Percentiles rank a stretch among this genome's conserved stretches.
Evolutionary conservation across 495 filamentous ascomycete genomes (phyloP).

Genomic region (Penicillium bovifimosum): DNA sequence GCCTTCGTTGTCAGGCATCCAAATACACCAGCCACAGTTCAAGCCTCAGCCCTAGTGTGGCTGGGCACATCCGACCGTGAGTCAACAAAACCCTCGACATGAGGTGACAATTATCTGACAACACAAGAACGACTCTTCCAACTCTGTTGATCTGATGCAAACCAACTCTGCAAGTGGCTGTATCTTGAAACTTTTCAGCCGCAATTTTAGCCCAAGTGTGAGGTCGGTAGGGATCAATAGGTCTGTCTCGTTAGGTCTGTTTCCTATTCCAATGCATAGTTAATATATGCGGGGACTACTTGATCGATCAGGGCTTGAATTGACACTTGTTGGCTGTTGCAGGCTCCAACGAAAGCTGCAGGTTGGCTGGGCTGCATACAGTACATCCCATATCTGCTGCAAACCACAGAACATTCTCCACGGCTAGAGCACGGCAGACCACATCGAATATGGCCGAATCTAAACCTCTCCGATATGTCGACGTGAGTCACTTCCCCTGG

Average conservation of each 20-base stretch:
- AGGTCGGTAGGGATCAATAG: conserved; percentile 3
- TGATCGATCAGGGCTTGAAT: neutral
- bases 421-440: neutral
- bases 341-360: neutral
- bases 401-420: conserved; percentile 1
- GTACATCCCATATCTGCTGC: neutral
- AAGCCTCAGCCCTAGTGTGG: conserved; percentile 14
- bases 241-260: neutral
- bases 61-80: conserved; percentile 12
- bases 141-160: conserved; percentile 18
- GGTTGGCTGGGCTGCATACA: neutral
- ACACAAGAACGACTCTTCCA: neutral
- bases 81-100: conserved; percentile 16
- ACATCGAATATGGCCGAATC: conserved; percentile 31
- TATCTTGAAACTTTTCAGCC: conserved; percentile 12
- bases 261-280: neutral
- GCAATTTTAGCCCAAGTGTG: conserved; percentile 13
- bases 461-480: conserved; percentile 39
- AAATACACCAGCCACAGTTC: neutral
- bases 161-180: conserved; percentile 7
- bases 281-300: neutral
- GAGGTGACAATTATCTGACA: neutral
- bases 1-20: neutral
- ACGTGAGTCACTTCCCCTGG: conserved; percentile 26
- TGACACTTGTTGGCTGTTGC: neutral